Base-by-base conservation (phyloP, 495 filamentous ascomycete genomes). In the Achaetomiella virescens region DNA sequence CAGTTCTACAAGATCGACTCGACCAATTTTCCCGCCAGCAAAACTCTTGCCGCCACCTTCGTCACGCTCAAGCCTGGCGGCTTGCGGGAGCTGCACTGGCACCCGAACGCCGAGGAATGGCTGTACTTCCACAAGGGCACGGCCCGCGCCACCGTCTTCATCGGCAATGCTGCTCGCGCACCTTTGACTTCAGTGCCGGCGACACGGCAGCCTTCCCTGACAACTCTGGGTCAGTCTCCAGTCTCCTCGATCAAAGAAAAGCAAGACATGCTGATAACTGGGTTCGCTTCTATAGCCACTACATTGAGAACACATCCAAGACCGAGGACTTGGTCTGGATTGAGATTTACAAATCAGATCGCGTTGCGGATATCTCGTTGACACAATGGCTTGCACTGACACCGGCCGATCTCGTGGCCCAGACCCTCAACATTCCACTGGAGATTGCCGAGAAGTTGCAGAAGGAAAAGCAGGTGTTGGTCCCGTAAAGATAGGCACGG, bases 71-170 rank as follows among this genome's bases (percentile, higher is more conserved):
- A 85, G 66, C 83, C 84, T 0, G 75, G 73, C 47, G 83, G 75
- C 14, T 63, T 87, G 41, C 72, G 84, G 36, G 82, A 87, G 46
- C 18, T 48, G 9, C 84, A 86, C 60, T 86, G 82, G 84, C 82
- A 84, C 67, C 82, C 82, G n/a, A 85, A 82, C 76, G 78, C 81
- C 1, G 80, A 81, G 60, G 84, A 86, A 62, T 86, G 83, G 82
- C 72, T 84, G 1, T 85, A 84, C 58, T 85, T 85, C 69, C 79
- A 82, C 66, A 69, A 77, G 38, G 84, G 82, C 22, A 64, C 72
- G 15, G 83, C 72, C 0, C 76, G 78, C 18, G 82, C 82, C 14
- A 86, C 82, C 6, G 78, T 84, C 6, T 86, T 84, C 61, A 75
- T 84, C 43, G 82, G 81, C 12, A 75, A 70, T 54, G 69, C 72